phyloP scores from a whole-genome alignment of 2,329 filamentous ascomycete genomes.

The Phoma sp. region DNA sequence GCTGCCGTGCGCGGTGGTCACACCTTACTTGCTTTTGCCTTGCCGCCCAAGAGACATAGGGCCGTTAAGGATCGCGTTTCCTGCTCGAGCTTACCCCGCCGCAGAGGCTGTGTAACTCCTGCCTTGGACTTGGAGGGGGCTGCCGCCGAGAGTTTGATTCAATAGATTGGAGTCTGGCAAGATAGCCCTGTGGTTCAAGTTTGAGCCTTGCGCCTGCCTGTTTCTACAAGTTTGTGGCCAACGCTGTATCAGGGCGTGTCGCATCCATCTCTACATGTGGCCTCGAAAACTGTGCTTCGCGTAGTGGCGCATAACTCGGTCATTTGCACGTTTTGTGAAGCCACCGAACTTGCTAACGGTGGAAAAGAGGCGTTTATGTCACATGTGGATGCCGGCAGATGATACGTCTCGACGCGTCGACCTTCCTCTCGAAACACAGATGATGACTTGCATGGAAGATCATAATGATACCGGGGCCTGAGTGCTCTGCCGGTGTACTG shows the following conservation, averaged over 20 bases:
- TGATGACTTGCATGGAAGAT: slow-evolving; percentile 23
- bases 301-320: slow-evolving; percentile 28
- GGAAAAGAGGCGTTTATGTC: slow-evolving; percentile 5
- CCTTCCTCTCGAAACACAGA: slow-evolving; percentile 18
- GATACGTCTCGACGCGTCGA: slow-evolving; percentile 3
- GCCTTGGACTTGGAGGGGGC: background rate
- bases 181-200: slow-evolving; percentile 2
- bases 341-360: slow-evolving; percentile 1
- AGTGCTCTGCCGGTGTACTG: slow-evolving; percentile 2
- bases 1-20: slow-evolving; percentile 14
- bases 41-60: slow-evolving; percentile 7
- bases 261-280: background rate
- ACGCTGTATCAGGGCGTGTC: slow-evolving; percentile 1
- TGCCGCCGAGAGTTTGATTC: background rate
- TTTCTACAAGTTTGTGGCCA: slow-evolving; percentile 13
- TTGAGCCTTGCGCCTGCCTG: background rate
- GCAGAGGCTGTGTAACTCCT: slow-evolving; percentile 11
- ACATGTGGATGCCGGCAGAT: slow-evolving; percentile 1
- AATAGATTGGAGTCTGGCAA: background rate
- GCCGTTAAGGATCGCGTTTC: background rate
- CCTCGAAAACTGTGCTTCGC: slow-evolving; percentile 2
- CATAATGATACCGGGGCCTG: background rate
- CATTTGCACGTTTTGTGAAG: slow-evolving; percentile 14
- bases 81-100: slow-evolving; percentile 14
- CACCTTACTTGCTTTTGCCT: slow-evolving; percentile 22